These are phyloP conservation scores for Backusella psychrophila DNA, from an alignment of 192 early-diverging fungal species.

Conservation along the genomic window DNA sequence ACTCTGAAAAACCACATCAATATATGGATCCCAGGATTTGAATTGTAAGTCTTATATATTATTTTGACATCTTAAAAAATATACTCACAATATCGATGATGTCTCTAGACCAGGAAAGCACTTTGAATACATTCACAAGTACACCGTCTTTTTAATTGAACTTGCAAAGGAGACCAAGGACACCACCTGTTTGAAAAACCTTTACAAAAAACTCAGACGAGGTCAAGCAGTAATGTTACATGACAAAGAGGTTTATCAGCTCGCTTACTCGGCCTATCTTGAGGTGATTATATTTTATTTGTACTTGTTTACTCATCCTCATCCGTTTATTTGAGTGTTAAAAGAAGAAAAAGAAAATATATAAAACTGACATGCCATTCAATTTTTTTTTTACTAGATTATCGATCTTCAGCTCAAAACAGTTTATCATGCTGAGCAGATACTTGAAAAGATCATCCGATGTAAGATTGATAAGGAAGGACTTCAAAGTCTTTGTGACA, in stretches of 20 bases:
- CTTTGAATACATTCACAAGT: slow-evolving; percentile 71
- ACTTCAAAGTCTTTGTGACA: slow-evolving; percentile 1
- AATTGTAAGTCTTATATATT: slow-evolving; percentile 45
- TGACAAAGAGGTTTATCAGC: slow-evolving; percentile 51
- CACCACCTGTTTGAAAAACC: slow-evolving; percentile 49
- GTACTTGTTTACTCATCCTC: background rate
- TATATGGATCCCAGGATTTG: slow-evolving; percentile 80
- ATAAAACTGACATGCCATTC: background rate
- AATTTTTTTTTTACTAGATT: background rate
- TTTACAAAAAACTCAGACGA: slow-evolving; percentile 56
- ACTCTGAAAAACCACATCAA: slow-evolving; percentile 56
- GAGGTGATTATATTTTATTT: slow-evolving; percentile 26
- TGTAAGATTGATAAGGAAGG: background rate
- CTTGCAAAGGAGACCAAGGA: slow-evolving; percentile 58
- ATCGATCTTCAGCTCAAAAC: background rate
- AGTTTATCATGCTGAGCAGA: background rate
- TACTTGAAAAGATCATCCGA: background rate
- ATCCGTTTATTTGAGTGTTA: background rate
- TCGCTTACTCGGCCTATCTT: slow-evolving; percentile 43
- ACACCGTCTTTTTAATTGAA: slow-evolving; percentile 59
- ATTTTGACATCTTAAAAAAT: background rate
- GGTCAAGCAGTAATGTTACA: slow-evolving; percentile 49
- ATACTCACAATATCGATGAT: background rate
- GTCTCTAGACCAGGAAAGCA: slow-evolving; percentile 63
- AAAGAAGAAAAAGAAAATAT: background rate